phyloP scores from a whole-genome alignment of 345 rosid species.

The Corymbia maculata region DNA sequence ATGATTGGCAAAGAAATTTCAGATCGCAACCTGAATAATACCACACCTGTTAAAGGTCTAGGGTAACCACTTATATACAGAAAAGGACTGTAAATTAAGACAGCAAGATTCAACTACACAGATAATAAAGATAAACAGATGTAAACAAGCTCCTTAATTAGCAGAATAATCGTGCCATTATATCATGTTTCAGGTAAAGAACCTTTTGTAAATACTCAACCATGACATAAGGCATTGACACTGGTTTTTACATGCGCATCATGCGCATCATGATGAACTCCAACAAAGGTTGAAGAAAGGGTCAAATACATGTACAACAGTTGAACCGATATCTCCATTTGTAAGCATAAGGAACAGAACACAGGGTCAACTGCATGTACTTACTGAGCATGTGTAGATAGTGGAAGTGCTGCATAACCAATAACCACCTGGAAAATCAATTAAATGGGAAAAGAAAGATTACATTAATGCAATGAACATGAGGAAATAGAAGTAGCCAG shows the following conservation, averaged over 20 bases:
- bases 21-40: slow-evolving; percentile 64
- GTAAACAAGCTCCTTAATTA: background rate
- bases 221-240: background rate
- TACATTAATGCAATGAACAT: background rate
- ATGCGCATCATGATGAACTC: background rate
- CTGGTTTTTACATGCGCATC: background rate
- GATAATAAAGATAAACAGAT: background rate
- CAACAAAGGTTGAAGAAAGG: background rate
- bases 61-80: background rate
- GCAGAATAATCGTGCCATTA: background rate
- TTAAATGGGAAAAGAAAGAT: background rate
- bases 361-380: slow-evolving; percentile 17
- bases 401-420: slow-evolving; percentile 89
- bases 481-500: background rate
- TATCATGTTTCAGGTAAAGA: background rate
- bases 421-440: slow-evolving; percentile 61
- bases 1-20: slow-evolving; percentile 91
- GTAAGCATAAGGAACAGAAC: background rate
- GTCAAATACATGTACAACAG: background rate
- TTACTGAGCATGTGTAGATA: slow-evolving; percentile 88
- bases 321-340: background rate
- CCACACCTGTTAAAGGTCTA: background rate
- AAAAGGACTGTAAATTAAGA: background rate
- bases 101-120: background rate
- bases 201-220: background rate